Percentiles rank a stretch among this genome's conserved stretches.
Conservation (phyloP, 2,329 filamentous ascomycete genomes). For the Alternaria gaisen region DNA sequence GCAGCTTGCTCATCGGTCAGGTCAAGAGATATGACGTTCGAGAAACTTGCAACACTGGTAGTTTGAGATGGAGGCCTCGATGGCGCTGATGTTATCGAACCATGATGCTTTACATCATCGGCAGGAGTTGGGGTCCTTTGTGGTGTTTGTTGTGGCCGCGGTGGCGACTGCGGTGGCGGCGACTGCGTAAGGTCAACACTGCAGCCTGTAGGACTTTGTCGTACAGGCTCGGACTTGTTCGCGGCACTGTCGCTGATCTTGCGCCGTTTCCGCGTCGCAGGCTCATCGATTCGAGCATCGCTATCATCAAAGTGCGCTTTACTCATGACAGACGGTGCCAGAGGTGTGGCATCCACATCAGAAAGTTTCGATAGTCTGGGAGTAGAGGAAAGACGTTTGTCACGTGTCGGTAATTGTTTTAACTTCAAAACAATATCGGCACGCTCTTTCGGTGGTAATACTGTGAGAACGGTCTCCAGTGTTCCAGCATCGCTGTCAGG, state of each 20-base stretch:
- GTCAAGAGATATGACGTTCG: neutral
- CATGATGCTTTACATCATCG: neutral
- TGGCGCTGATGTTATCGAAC: neutral
- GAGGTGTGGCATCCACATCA: neutral
- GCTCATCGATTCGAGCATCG: neutral
- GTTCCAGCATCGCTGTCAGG: constrained; percentile 7
- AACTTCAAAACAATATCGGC: neutral
- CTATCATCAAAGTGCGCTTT: neutral
- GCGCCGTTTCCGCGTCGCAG: neutral
- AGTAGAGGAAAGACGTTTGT: neutral
- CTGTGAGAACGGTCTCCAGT: constrained; percentile 7
- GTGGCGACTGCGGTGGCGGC: neutral
- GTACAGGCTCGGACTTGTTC: neutral
- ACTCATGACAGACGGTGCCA: neutral
- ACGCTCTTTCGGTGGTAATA: constrained; percentile 6
- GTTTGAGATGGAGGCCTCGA: neutral
- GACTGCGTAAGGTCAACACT: neutral
- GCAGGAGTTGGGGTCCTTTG: neutral
- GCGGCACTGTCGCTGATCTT: neutral
- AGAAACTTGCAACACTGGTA: neutral
- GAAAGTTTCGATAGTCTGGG: neutral
- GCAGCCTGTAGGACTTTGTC: neutral
- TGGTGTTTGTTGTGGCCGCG: neutral
- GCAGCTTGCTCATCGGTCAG: constrained; percentile 20
- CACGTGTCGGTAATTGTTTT: neutral